Evolutionary conservation across 2,329 filamentous ascomycete species (phyloP).

Genomic region (Neophaeococcomyces aloes): DNA sequence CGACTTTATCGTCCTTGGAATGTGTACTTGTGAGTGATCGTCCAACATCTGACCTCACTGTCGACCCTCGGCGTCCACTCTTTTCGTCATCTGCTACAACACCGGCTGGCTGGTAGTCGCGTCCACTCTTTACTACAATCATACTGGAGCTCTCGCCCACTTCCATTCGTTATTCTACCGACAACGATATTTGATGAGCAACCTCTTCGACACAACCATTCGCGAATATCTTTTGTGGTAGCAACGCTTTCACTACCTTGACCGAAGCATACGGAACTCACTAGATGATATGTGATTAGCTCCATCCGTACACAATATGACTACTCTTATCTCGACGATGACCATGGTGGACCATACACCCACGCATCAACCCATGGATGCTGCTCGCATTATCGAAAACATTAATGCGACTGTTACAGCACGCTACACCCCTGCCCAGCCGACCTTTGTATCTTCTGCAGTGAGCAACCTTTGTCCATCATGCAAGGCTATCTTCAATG

Average conservation of each 20-base stretch:
- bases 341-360: not conserved
- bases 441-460: not conserved
- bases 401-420: conserved; percentile 7
- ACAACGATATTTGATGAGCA: too few relatives aligned
- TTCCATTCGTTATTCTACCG: too few relatives aligned
- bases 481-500: conserved; percentile 19
- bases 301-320: not conserved
- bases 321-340: not conserved
- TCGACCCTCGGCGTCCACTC: conserved; percentile 5
- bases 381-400: conserved; percentile 4
- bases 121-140: not conserved
- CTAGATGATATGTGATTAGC: not conserved
- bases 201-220: too few relatives aligned
- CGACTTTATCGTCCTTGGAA: too few relatives aligned
- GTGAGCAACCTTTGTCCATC: conserved; percentile 17
- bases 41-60: not conserved
- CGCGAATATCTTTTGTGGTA: not conserved
- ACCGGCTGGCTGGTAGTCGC: not conserved
- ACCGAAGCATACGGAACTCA: not conserved
- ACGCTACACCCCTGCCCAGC: conserved; percentile 3
- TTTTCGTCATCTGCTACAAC: not conserved
- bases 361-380: conserved; percentile 3
- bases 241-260: not conserved
- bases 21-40: too few relatives aligned
- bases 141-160: too few relatives aligned